These are phyloP conservation scores for Noccaea bulbosa DNA, from an alignment of 345 rosid species.

Conservation along the genomic window DNA sequence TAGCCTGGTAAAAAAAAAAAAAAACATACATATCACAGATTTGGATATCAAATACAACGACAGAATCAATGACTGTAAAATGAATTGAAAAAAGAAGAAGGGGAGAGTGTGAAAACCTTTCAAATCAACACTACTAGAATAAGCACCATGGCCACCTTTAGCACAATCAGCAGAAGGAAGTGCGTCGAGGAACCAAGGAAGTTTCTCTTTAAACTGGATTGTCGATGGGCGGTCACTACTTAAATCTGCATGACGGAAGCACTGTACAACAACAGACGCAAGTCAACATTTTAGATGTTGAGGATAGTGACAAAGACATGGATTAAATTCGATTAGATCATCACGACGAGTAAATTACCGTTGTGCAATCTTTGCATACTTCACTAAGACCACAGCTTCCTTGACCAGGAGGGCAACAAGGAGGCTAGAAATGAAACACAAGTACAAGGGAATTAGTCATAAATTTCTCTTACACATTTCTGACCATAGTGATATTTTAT, in stretches of 20 bases:
- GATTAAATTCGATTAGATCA: slow-evolving; percentile 1
- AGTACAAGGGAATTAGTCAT: slow-evolving; percentile 3
- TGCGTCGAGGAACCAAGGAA: slow-evolving; percentile 95
- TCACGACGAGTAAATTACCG: slow-evolving; percentile 55
- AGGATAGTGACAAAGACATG: neutral
- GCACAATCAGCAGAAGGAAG: slow-evolving; percentile 98
- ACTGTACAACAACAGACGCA: slow-evolving; percentile 56
- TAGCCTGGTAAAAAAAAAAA: slow-evolving; percentile 56
- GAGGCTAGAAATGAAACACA: slow-evolving; percentile 61
- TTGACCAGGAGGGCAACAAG: slow-evolving; percentile 74
- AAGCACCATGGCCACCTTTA: slow-evolving; percentile 99
- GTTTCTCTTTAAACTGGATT: slow-evolving; percentile 80
- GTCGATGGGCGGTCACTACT: slow-evolving; percentile 86
- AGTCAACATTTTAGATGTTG: neutral
- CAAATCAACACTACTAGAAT: slow-evolving; percentile 83
- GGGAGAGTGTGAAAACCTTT: slow-evolving; percentile 56
- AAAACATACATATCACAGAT: neutral
- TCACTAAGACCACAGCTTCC: slow-evolving; percentile 66
- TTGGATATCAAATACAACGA: neutral
- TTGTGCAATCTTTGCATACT: slow-evolving; percentile 94
- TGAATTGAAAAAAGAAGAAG: neutral
- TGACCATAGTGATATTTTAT: neutral
- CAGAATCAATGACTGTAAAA: neutral
- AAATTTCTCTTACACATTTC: neutral
- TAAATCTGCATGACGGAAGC: slow-evolving; percentile 91